Evolutionary conservation across 164 flowering plant genomes (phyloP), one percentile per base, ranked within the genome.

Genomic region (Sedum album): DNA sequence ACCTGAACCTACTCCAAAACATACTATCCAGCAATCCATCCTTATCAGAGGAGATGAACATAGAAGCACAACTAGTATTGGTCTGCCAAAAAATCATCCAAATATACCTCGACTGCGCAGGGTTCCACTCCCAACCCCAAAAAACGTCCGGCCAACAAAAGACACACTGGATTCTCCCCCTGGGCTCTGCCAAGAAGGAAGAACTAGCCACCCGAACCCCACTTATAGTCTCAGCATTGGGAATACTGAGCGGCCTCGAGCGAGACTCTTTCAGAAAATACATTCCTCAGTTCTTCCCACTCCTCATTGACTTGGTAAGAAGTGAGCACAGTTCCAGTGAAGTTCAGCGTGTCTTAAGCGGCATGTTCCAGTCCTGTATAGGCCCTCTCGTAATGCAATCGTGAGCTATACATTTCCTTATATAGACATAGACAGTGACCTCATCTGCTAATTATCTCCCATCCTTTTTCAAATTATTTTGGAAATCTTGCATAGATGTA

Each of bases 251-350:
- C 67, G 77, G 78, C 31, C 69, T 92, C 77, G 86, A 81, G 38
- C 80, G 72, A 69, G 81, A 81, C 20, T 73, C 83, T 0, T 88
- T 95, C 57, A 81, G 72, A 70, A 86, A 78, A 76, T 74, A 86
- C 61, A 74, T 79, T n/a, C 66, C 84, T 0, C 80, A 68, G 10
- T 71, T 92, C 51, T 95, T 90, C 72, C 99, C 97, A 0, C 69
- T 86, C 77, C 73, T 95, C 72, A 86, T 88, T 42, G 86, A 89
- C 69, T 89, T 95, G 30, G 86, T 95, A 23, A 75, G 84, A 73
- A 79, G 97, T 39, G 99, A 95, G 79, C 98, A 95, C 70, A 88
- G 88, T 80, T 90, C 98, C 4, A 76, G 80, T 64, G 96, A 92
- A 74, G 97, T 92, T 55, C 97, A 82, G 72, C 74, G 26, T 21